Conservation (phyloP, 371 early-diverging fungal genomes). For the Mucor piriformis region DNA sequence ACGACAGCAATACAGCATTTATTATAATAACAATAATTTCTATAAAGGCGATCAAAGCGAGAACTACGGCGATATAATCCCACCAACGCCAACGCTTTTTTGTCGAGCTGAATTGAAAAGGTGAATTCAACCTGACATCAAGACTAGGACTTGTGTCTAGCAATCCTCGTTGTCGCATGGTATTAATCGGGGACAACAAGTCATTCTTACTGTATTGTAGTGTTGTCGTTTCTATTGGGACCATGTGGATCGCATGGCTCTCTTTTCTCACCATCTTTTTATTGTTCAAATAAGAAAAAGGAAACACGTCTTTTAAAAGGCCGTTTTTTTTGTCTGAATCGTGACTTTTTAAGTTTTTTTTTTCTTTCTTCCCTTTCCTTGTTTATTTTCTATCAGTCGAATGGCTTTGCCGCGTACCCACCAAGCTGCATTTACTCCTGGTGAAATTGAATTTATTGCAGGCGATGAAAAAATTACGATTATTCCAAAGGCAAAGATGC, state of each 20-base stretch:
- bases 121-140: background rate
- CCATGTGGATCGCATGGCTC: background rate
- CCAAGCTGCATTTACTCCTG: slow-evolving; percentile 69
- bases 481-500: slow-evolving; percentile 67
- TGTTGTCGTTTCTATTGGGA: background rate
- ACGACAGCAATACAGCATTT: background rate
- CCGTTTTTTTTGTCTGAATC: background rate
- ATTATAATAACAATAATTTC: slow-evolving; percentile 16
- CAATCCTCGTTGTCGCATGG: slow-evolving; percentile 7
- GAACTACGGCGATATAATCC: slow-evolving; percentile 7
- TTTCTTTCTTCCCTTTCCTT: background rate
- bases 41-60: background rate
- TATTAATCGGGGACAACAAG: background rate
- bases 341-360: background rate
- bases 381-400: slow-evolving; percentile 29
- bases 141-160: background rate
- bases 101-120: slow-evolving; percentile 2
- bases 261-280: background rate
- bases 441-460: slow-evolving; percentile 86
- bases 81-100: slow-evolving; percentile 23
- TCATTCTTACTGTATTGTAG: background rate
- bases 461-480: slow-evolving; percentile 75
- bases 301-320: background rate
- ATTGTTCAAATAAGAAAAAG: background rate
- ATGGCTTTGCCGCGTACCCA: slow-evolving; percentile 69